Conservation (phyloP, 352 stramenopile species). For the Phytopythium sindhum region DNA sequence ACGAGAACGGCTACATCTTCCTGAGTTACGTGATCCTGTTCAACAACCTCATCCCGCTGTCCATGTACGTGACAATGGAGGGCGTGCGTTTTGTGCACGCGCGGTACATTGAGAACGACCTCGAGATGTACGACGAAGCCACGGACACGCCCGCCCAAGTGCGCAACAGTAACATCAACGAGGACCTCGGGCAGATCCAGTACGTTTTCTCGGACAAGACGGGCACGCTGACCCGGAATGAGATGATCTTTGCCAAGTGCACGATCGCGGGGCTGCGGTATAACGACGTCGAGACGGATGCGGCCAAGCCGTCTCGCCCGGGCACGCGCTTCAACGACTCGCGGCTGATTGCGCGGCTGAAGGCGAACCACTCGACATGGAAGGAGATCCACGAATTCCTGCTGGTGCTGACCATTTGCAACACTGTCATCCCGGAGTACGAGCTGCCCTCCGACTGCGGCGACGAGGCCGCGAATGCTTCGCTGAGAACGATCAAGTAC, state of each 20-base stretch:
- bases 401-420: constrained; percentile 82
- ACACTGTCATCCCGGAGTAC: constrained; percentile 83
- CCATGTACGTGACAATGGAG: constrained; percentile 90
- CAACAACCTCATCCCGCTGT: constrained; percentile 87
- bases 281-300: constrained; percentile 80
- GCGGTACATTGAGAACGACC: constrained; percentile 81
- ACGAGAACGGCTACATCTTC: constrained; percentile 84
- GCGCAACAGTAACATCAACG: constrained; percentile 88
- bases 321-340: constrained; percentile 82
- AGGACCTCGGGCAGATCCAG: constrained; percentile 88
- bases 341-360: constrained; percentile 65
- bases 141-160: constrained; percentile 76
- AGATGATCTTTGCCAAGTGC: constrained; percentile 92
- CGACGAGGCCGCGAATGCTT: background rate
- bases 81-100: constrained; percentile 85
- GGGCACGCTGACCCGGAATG: constrained; percentile 81
- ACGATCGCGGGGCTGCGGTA: constrained; percentile 90
- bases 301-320: constrained; percentile 30
- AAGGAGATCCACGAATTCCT: constrained; percentile 86
- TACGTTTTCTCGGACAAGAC: constrained; percentile 91
- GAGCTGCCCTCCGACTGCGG: constrained; percentile 27
- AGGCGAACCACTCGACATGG: constrained; percentile 79
- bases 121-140: constrained; percentile 77
- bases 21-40: constrained; percentile 89
- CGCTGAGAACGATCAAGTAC: constrained; percentile 51